phyloP scores from a whole-genome alignment of 2,329 filamentous ascomycete genomes.

The Penicillium sp. region DNA sequence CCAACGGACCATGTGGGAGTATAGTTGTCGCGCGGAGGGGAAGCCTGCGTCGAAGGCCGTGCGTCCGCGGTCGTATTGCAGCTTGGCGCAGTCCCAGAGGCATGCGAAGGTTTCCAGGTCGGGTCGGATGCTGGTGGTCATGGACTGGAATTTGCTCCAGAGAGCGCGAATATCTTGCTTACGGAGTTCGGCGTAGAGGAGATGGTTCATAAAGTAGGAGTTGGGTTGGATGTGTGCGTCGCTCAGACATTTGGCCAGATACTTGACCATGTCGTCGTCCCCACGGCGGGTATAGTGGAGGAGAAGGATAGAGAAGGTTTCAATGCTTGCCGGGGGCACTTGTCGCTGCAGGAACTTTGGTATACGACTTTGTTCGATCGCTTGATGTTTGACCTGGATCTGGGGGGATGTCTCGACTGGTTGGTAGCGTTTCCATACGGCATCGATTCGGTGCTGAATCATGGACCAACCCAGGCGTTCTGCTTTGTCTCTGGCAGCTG shows the following conservation, averaged over 20 bases:
- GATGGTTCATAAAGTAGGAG: conserved; percentile 76
- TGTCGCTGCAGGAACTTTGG: conserved; percentile 44
- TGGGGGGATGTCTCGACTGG: conserved; percentile 24
- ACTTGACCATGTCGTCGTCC: conserved; percentile 58
- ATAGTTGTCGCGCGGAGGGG: conserved; percentile 48
- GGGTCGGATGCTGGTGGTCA: conserved; percentile 58
- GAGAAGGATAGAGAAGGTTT: conserved; percentile 76
- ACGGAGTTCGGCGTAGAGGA: conserved; percentile 67
- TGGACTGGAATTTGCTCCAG: conserved; percentile 56
- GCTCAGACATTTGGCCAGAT: conserved; percentile 64
- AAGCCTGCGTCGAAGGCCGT: conserved; percentile 50
- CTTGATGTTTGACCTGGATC: conserved; percentile 31
- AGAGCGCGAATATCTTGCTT: conserved; percentile 59
- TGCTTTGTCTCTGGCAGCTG: conserved; percentile 59
- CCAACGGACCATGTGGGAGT: conserved; percentile 54
- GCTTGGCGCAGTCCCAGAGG: conserved; percentile 60
- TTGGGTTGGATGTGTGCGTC: conserved; percentile 67
- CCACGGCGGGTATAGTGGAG: conserved; percentile 68
- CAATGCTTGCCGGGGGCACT: conserved; percentile 65
- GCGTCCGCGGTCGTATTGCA: conserved; percentile 51
- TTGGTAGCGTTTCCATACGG: conserved; percentile 52
- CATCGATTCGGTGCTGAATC: conserved; percentile 68
- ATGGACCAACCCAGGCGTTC: conserved; percentile 74
- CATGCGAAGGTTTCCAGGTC: conserved; percentile 70
- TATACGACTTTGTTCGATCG: conserved; percentile 26